These are phyloP conservation scores for Populus hybrid DNA, from an alignment of 441 rosid species.

Conservation along the genomic window DNA sequence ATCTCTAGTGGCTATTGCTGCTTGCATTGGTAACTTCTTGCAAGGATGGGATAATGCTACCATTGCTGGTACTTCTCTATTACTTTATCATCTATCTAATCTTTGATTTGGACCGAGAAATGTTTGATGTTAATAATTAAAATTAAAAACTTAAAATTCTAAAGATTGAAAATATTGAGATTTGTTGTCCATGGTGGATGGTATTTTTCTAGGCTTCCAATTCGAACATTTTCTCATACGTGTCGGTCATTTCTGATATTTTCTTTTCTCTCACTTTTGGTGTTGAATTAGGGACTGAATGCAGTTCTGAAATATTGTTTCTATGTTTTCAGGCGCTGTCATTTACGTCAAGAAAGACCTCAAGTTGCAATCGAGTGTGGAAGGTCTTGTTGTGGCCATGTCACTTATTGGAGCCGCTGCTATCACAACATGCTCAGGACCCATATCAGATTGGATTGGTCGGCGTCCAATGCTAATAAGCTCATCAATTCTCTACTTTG, in stretches of 20 bases:
- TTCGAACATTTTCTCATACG: neutral
- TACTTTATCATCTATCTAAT: neutral
- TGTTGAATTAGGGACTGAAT: neutral
- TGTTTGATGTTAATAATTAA: neutral
- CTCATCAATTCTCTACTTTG: slow-evolving; percentile 67
- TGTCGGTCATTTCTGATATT: neutral
- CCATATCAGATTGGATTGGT: slow-evolving; percentile 67
- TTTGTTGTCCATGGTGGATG: neutral
- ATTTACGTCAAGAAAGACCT: slow-evolving; percentile 68
- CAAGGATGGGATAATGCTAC: slow-evolving; percentile 99
- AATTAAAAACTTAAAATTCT: neutral
- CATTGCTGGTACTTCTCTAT: slow-evolving; percentile 65
- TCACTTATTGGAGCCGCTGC: slow-evolving; percentile 82
- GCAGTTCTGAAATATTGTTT: slow-evolving; percentile 13
- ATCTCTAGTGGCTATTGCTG: slow-evolving; percentile 84
- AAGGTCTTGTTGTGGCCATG: slow-evolving; percentile 86
- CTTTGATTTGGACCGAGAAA: slow-evolving; percentile 7
- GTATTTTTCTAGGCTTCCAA: neutral
- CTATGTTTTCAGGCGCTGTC: slow-evolving; percentile 47
- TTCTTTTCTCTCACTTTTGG: neutral
- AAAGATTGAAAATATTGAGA: neutral
- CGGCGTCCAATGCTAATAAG: slow-evolving; percentile 73
- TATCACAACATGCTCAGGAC: slow-evolving; percentile 83
- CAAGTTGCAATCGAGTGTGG: slow-evolving; percentile 49
- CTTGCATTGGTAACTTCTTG: slow-evolving; percentile 89